A percentile compares a stretch with the other conserved stretches of the same genome.
These are phyloP conservation scores for Claviceps maximensis DNA, from an alignment of 2,329 filamentous ascomycete species.

Conservation along the genomic window DNA sequence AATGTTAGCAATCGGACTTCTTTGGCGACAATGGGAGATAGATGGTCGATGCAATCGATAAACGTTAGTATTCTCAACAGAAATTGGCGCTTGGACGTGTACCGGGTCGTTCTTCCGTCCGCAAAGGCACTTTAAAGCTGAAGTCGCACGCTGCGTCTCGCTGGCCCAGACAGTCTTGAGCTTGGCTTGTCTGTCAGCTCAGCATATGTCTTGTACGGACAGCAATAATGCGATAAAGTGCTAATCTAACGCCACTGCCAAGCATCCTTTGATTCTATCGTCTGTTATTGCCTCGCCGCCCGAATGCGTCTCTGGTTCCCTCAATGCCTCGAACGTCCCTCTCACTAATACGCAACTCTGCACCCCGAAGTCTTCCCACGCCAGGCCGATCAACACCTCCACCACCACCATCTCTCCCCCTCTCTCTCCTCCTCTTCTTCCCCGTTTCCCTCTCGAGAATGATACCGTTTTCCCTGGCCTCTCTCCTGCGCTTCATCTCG, in stretches of 20 bases:
- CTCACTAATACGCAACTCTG: slow-evolving; percentile 65
- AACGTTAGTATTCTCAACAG: slow-evolving; percentile 10
- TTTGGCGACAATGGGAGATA: background rate
- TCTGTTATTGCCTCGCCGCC: slow-evolving; percentile 21
- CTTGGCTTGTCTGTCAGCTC: too few relatives aligned
- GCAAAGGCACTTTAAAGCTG: background rate
- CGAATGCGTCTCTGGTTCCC: slow-evolving; percentile 32
- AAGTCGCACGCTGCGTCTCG: background rate
- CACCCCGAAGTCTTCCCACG: slow-evolving; percentile 68
- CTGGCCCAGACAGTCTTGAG: too few relatives aligned
- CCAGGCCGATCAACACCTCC: slow-evolving; percentile 61
- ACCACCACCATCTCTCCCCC: slow-evolving; percentile 39
- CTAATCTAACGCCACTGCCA: background rate
- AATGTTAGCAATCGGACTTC: too few relatives aligned
- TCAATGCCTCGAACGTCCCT: slow-evolving; percentile 63
- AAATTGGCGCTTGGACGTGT: too few relatives aligned
- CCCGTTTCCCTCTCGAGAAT: slow-evolving; percentile 54
- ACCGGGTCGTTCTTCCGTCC: background rate
- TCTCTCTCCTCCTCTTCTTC: slow-evolving; percentile 25
- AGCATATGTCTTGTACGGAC: too few relatives aligned
- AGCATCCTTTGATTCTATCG: slow-evolving; percentile 1
- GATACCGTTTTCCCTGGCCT: slow-evolving; percentile 83
- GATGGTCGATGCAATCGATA: background rate
- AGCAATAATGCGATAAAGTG: too few relatives aligned
- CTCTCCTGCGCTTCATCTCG: slow-evolving; percentile 58